Conservation (phyloP, 1,139 yeast genomes). For the Kodamaea plutei region DNA sequence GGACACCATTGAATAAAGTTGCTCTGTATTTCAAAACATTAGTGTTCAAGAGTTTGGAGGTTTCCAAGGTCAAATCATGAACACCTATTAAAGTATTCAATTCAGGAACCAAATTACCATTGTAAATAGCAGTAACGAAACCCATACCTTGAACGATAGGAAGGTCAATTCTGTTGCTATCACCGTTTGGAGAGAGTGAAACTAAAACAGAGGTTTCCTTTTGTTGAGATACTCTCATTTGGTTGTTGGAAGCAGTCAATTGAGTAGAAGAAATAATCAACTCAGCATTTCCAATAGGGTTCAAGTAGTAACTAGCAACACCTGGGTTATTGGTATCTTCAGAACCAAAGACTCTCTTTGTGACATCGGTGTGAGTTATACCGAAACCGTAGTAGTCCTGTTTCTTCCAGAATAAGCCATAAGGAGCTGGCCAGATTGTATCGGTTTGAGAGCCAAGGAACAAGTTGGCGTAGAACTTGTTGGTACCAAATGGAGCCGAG, state of each 20-base stretch:
- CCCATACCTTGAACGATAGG: slow-evolving; percentile 75
- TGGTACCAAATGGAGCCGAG: slow-evolving; percentile 61
- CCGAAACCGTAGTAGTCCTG: slow-evolving; percentile 54
- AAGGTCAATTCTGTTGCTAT: slow-evolving; percentile 30
- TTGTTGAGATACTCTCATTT: slow-evolving; percentile 45
- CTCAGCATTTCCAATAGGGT: slow-evolving; percentile 51
- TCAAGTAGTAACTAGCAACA: slow-evolving; percentile 42
- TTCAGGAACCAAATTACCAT: slow-evolving; percentile 51
- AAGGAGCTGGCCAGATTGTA: slow-evolving; percentile 79
- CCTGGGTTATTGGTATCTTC: slow-evolving; percentile 26
- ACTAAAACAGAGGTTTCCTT: slow-evolving; percentile 55
- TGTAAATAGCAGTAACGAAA: slow-evolving; percentile 40
- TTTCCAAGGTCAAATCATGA: slow-evolving; percentile 36
- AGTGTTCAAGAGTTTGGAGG: slow-evolving; percentile 32
- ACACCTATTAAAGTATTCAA: slow-evolving; percentile 55
- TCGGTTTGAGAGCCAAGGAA: slow-evolving; percentile 60
- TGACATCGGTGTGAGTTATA: slow-evolving; percentile 56
- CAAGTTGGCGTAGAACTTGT: slow-evolving; percentile 80
- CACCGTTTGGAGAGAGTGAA: slow-evolving; percentile 35
- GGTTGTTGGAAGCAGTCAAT: slow-evolving; percentile 30
- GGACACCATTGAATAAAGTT: slow-evolving; percentile 45
- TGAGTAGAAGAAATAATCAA: slow-evolving; percentile 55
- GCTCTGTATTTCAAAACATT: slow-evolving; percentile 53
- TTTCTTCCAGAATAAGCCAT: slow-evolving; percentile 62
- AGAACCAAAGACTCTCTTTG: slow-evolving; percentile 66